A percentile compares a stretch with the other conserved stretches of the same genome.
Evolutionary conservation across 495 filamentous ascomycete species (phyloP).

Genomic region (Neurospora sp.): DNA sequence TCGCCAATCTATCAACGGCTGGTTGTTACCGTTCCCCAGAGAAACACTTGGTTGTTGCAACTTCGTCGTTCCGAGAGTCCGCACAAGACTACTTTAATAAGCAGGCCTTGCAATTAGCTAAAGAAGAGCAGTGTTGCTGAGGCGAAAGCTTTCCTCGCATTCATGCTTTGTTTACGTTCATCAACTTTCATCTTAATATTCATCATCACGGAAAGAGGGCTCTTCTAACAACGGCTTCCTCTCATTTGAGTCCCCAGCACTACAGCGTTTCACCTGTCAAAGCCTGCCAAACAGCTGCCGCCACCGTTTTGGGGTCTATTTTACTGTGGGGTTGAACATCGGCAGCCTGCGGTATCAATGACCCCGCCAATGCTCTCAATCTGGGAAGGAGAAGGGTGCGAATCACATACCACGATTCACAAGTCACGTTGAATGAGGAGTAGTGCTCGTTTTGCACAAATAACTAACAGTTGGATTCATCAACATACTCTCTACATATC

Average conservation of each 20-base stretch:
- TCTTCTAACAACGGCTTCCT: background rate
- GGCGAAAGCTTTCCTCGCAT: background rate
- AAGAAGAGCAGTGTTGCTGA: background rate
- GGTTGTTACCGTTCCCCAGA: background rate
- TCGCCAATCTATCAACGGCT: background rate
- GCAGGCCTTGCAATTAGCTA: background rate
- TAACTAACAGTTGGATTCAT: background rate
- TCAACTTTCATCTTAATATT: background rate
- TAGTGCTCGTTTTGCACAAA: constrained; percentile 2
- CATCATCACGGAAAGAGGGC: background rate
- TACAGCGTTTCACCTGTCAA: background rate
- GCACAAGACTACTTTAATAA: background rate
- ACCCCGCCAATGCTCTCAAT: background rate
- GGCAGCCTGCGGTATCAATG: background rate
- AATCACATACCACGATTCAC: background rate
- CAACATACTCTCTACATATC: background rate
- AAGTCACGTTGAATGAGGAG: background rate
- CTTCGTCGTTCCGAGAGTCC: background rate
- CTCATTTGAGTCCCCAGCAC: background rate
- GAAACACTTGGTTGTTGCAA: background rate
- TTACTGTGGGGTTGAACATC: background rate
- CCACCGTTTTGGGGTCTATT: background rate
- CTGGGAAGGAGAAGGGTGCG: background rate
- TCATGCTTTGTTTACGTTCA: background rate
- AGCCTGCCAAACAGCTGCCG: background rate